Base-by-base conservation (phyloP, 768 basidiomycete genomes). In the Amanita muscaria region DNA sequence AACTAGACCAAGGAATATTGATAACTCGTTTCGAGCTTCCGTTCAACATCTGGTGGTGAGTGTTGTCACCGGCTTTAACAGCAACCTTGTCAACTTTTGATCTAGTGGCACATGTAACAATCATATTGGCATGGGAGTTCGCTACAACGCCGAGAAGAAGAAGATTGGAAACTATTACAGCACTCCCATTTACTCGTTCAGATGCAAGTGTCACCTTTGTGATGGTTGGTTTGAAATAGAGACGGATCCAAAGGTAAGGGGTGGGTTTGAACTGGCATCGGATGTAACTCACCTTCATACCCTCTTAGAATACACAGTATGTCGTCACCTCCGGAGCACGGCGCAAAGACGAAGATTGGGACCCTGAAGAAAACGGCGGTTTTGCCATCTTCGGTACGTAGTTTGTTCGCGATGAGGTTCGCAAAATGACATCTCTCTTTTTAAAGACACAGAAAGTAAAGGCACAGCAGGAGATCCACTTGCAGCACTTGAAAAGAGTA, bases 111-210 rank as follows among this genome's bases (percentile, higher is more conserved):
- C 84, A 65, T 99, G 94, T 66, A 83, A 93, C 61, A 85, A 86
- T 53, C 96, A 98, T 66, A 89, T 99, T 40, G 96, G 96, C 9
- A 96, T 96, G 79, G 96, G 96, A 18, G 96, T 99, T 2, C 87
- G 96, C n/a, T 99, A 97, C 70, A 99, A 99, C 53, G 96, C 96
- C 0, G 93, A 98, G 64, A 99, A 99, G 77, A 86, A 86, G 69
- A 97, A 94, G 63, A 77, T 97, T 25, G 96, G 96, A 11, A 80
- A 77, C 47, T 99, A 99, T 64, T 91, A 85, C 59, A 88, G 89
- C 5, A 97, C 93, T 0, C 88, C 92, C 8, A 97, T 99, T 44
- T 98, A 70, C 59, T 87, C 83, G 5, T 99, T 99, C 62, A 76
- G 92, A 36, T 98, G 96, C 65, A 99, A 99, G 74, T 99, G 94